Percentiles rank a stretch among this genome's conserved stretches.
phyloP scores from a whole-genome alignment of 1,284 basidiomycete genomes.

The Rugosomyces carneus region DNA sequence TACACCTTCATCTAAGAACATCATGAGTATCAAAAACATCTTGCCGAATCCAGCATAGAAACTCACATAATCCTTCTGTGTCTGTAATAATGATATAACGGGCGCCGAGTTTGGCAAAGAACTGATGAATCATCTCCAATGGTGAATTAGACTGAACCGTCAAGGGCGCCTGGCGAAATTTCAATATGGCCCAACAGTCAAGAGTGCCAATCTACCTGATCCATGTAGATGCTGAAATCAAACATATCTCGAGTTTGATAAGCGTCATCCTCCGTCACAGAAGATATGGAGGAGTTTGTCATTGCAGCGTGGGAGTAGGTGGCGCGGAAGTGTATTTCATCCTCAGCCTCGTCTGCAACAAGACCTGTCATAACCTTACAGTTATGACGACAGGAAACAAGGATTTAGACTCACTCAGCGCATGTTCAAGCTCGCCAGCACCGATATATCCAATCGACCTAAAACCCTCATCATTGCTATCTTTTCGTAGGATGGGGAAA shows the following conservation, averaged over 20 bases:
- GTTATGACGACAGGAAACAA: constrained; percentile 7
- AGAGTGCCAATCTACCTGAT: constrained; percentile 50
- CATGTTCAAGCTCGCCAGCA: constrained; percentile 89
- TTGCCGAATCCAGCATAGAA: not conserved
- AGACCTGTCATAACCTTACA: constrained; percentile 43
- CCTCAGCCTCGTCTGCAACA: constrained; percentile 69
- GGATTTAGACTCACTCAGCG: constrained; percentile 57
- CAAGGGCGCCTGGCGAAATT: constrained; percentile 61
- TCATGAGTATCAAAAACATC: constrained; percentile 5
- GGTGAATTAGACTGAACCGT: constrained; percentile 80
- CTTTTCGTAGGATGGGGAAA: constrained; percentile 74
- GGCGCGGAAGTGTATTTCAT: constrained; percentile 58
- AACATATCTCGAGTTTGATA: constrained; percentile 51
- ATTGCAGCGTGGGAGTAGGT: constrained; percentile 33
- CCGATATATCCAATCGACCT: constrained; percentile 92
- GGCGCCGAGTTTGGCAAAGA: constrained; percentile 90
- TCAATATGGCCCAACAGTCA: not conserved
- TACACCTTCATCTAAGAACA: constrained; percentile 68
- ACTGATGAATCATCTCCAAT: constrained; percentile 84
- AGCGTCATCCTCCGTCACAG: constrained; percentile 40
- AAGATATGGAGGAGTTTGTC: constrained; percentile 54
- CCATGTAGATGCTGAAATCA: constrained; percentile 87
- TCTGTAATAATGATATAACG: constrained; percentile 85
- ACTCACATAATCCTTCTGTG: constrained; percentile 75
- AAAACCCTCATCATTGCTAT: constrained; percentile 38